phyloP scores from a whole-genome alignment of 345 rosid species.

The Hypericum perforatum region DNA sequence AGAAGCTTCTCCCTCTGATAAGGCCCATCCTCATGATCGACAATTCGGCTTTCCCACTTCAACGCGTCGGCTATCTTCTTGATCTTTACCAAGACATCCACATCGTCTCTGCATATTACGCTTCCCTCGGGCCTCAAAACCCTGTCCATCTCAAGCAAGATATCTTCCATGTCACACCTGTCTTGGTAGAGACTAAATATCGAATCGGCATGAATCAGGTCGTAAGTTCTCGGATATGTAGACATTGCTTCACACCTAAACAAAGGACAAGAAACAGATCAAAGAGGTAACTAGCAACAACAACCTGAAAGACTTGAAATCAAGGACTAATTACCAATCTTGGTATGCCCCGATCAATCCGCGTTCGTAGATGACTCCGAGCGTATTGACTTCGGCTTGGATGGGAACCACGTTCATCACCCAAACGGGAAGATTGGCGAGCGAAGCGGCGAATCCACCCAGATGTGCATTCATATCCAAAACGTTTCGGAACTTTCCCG shows the following conservation, averaged over 20 bases:
- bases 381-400: slow-evolving; percentile 29
- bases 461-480: slow-evolving; percentile 43
- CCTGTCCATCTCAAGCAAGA: slow-evolving; percentile 57
- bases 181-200: slow-evolving; percentile 27
- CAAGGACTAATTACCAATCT: slow-evolving; percentile 25
- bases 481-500: slow-evolving; percentile 36
- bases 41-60: slow-evolving; percentile 39
- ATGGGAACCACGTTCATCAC: slow-evolving; percentile 49
- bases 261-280: neutral
- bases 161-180: slow-evolving; percentile 49
- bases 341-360: slow-evolving; percentile 44
- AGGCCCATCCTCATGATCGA: slow-evolving; percentile 66
- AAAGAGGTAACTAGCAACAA: neutral
- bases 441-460: slow-evolving; percentile 43
- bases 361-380: slow-evolving; percentile 37
- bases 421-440: slow-evolving; percentile 28
- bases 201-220: slow-evolving; percentile 36
- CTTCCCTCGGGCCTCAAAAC: slow-evolving; percentile 59
- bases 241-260: slow-evolving; percentile 58
- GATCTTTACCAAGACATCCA: slow-evolving; percentile 42
- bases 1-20: slow-evolving; percentile 45
- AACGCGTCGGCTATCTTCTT: slow-evolving; percentile 40
- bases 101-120: slow-evolving; percentile 46
- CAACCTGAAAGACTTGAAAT: neutral
- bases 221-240: slow-evolving; percentile 48